These are phyloP conservation scores for Rhizophagus clarus DNA, from an alignment of 192 early-diverging fungal genomes.

Conservation along the genomic window DNA sequence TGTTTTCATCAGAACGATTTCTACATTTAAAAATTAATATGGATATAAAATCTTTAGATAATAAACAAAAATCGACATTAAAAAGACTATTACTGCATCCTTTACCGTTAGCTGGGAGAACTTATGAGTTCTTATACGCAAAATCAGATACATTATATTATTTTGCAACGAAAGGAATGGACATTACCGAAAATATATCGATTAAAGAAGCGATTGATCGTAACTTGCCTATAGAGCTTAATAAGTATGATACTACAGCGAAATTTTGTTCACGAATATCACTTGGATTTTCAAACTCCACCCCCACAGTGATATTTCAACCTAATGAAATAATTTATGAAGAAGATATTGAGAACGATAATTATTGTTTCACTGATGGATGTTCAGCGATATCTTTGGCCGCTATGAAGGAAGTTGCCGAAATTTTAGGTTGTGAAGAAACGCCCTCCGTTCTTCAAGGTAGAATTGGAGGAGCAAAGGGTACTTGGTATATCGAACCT, in stretches of 20 bases:
- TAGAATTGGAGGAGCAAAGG: constrained; percentile 43
- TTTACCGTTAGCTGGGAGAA: constrained; percentile 31
- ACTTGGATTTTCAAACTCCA: constrained; percentile 39
- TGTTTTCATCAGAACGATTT: constrained; percentile 38
- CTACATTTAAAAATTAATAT: constrained; percentile 29
- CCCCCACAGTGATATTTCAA: constrained; percentile 28
- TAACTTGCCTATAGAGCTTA: constrained; percentile 37
- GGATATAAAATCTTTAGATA: neutral
- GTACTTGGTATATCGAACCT: constrained; percentile 36
- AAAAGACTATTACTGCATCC: constrained; percentile 22
- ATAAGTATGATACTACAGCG: constrained; percentile 20
- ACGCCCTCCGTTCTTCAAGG: constrained; percentile 41
- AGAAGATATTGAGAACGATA: constrained; percentile 10
- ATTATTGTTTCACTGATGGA: constrained; percentile 42
- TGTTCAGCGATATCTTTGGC: constrained; percentile 36
- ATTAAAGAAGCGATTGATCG: constrained; percentile 34
- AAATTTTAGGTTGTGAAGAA: constrained; percentile 14
- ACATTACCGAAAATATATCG: neutral
- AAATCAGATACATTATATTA: constrained; percentile 34
- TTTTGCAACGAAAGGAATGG: constrained; percentile 39
- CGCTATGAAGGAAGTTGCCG: constrained; percentile 38
- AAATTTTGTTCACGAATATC: constrained; percentile 40
- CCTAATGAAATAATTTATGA: constrained; percentile 26
- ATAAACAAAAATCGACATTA: neutral
- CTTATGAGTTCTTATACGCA: constrained; percentile 37